Evolutionary conservation across 2,329 filamentous ascomycete genomes (phyloP), one percentile per base, ranked within the genome.

Genomic region (Colletotrichum plurivorum): DNA sequence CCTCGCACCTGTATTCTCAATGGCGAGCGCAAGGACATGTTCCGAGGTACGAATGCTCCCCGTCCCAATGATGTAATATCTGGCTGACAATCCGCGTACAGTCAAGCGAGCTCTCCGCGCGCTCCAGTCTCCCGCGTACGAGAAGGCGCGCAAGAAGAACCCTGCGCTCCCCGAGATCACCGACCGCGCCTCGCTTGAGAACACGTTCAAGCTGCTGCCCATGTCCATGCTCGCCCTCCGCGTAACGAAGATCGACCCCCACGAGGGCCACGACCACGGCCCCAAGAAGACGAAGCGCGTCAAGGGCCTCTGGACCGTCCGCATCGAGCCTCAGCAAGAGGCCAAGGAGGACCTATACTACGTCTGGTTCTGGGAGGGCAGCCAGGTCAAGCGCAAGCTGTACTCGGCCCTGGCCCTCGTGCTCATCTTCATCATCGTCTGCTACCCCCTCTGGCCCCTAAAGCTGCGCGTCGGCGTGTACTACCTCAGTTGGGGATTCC

Each of bases 21-120:
- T 73, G 96, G 96, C 76, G 95, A 98, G 86, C 90, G 96, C 76
- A 98, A 97, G 83, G 95, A 99, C 73, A 97, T 99, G 93, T 98
- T 99, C 82, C 93, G 92, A 87, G 94, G 94, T 95, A 85, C 57
- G 78, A 16, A n/a, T 53, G 3, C 5, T 7, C 8, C 20, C 13
- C 13, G 16, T 25, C 12, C n/a, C 18, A 16, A 45, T 16, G 18
- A 10, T 71, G 22, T 6, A n/a, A 9, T 5, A n/a, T 3, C 31
- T 39, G 15, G 22, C 51, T 69, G 5, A 69, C 25, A 5, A 6
- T 15, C 45, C 22, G 31, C 31, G 48, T 63, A 73, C 73, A 97
- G 96, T 99, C 80, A 98, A 98, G 87, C 94, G 96, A 78, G 96
- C 96, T 48, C 92, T 99, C 71, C 93, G 96, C 75, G 94, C 93